Evolutionary conservation across 192 early-diverging fungal genomes (phyloP).

Genomic region (Geranomyces variabilis): DNA sequence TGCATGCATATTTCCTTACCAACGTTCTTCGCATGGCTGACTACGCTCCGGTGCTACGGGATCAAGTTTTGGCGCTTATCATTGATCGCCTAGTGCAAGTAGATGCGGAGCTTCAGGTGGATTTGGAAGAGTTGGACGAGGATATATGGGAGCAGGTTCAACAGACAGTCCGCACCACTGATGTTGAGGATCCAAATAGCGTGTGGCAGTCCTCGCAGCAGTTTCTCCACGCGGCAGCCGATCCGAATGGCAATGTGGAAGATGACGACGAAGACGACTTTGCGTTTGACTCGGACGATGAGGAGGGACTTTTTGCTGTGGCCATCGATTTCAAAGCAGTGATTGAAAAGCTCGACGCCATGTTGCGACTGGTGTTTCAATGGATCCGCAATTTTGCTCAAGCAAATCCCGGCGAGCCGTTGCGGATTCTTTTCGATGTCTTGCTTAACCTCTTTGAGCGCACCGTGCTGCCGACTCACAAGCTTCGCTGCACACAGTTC

Average conservation of each 20-base stretch:
- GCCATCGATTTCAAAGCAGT: conserved; percentile 30
- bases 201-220: conserved; percentile 7
- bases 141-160: conserved; percentile 48
- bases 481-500: conserved; percentile 91
- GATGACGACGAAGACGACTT: conserved; percentile 38
- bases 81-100: conserved; percentile 87
- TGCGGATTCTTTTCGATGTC: conserved; percentile 63
- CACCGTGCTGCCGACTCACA: conserved; percentile 81
- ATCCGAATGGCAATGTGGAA: conserved; percentile 5
- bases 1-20: conserved; percentile 70
- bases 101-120: conserved; percentile 92
- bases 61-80: conserved; percentile 72
- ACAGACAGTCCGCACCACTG: conserved; percentile 57
- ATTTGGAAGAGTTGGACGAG: conserved; percentile 83
- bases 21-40: conserved; percentile 75
- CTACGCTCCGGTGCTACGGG: conserved; percentile 74
- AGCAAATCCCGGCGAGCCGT: conserved; percentile 24
- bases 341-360: conserved; percentile 42
- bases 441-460: conserved; percentile 81
- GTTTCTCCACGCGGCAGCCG: not conserved
- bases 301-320: conserved; percentile 36
- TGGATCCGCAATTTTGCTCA: conserved; percentile 26
- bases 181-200: conserved; percentile 37
- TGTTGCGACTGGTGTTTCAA: conserved; percentile 36
- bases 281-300: conserved; percentile 51